Conservation (phyloP, 176 grass and related monocot genomes). For the Melocanna baccifera region DNA sequence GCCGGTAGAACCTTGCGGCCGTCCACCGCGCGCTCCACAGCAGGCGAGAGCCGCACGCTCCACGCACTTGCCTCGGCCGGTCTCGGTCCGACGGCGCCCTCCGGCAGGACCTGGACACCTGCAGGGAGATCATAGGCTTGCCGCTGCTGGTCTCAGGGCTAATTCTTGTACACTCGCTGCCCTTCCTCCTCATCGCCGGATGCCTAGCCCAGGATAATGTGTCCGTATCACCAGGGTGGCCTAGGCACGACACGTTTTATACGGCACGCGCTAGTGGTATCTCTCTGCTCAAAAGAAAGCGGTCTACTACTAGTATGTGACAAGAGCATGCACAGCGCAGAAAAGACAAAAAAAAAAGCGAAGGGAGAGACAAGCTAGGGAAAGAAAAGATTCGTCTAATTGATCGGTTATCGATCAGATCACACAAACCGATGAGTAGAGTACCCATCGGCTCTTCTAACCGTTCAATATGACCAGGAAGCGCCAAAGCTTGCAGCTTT, state of each 20-base stretch:
- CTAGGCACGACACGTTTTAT: slow-evolving; percentile 42
- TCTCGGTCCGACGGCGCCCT: slow-evolving; percentile 15
- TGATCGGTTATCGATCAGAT: slow-evolving; percentile 47
- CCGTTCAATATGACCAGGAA: slow-evolving; percentile 34
- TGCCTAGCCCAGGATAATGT: slow-evolving; percentile 20
- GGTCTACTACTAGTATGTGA: slow-evolving; percentile 24
- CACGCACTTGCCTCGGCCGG: neutral
- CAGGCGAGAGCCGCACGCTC: slow-evolving; percentile 46
- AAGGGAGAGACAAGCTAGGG: slow-evolving; percentile 39
- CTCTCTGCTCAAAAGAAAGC: slow-evolving; percentile 28
- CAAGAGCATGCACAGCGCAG: slow-evolving; percentile 51
- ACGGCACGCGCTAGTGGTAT: slow-evolving; percentile 17
- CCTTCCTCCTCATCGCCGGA: slow-evolving; percentile 54
- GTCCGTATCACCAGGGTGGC: slow-evolving; percentile 7
- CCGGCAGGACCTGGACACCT: slow-evolving; percentile 23
- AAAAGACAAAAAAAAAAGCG: slow-evolving; percentile 51
- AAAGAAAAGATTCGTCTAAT: slow-evolving; percentile 49
- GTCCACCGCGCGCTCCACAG: slow-evolving; percentile 53
- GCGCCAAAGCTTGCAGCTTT: slow-evolving; percentile 37
- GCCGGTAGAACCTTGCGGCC: slow-evolving; percentile 52
- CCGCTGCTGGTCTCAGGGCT: slow-evolving; percentile 50
- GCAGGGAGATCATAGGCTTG: slow-evolving; percentile 35
- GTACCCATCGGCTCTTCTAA: slow-evolving; percentile 26
- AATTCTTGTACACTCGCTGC: slow-evolving; percentile 47
- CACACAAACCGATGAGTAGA: slow-evolving; percentile 25